Base-by-base conservation (phyloP, 2,329 filamentous ascomycete genomes). In the Penicillium sp. region DNA sequence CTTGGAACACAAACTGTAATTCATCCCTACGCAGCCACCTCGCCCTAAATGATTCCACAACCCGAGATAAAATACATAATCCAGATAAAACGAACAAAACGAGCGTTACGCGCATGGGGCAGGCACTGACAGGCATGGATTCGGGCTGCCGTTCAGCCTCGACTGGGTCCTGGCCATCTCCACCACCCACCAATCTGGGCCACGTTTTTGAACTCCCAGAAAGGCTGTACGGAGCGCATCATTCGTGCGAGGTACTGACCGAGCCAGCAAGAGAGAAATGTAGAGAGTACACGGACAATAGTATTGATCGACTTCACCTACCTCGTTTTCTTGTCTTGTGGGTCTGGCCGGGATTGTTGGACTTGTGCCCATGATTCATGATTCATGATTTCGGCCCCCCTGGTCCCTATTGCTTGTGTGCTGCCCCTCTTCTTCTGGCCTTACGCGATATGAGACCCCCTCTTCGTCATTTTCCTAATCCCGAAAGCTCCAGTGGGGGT, bases 81-180 rank as follows among this genome's bases (percentile, higher is more conserved):
- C 18, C 14, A 4, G 14, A 35, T 52, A 18, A 18, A 52, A 14
- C 10, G 14, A 19, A 19, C 11, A 22, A 18, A 35, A 43, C 18
- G 55, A 37, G n/a, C 56, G 22, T 51, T 40, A 31, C 49, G 49
- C 49, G 49, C 49, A 51, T 39, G 40, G 49, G 41, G 41, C 47
- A 35, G 54, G 40, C 62, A n/a, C n/a, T n/a, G n/a, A n/a, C n/a
- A 60, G 39, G 62, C 58, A 65, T 65, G 51, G 35, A 49, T 60
- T 52, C 55, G 55, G 50, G 18, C 56, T 50, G 37, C 16, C n/a
- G 22, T 60, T 63, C 60, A 65, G 63, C 60, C 63, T 58, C 60
- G 60, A 60, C 53, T 35, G 44, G 50, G 53, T 50, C 47, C 33
- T 55, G 59, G 50, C 24, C 35, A 24, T 52, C 49, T 35, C 54